Conservation (phyloP, 1,284 basidiomycete species). For the Microbotryum intermedium region DNA sequence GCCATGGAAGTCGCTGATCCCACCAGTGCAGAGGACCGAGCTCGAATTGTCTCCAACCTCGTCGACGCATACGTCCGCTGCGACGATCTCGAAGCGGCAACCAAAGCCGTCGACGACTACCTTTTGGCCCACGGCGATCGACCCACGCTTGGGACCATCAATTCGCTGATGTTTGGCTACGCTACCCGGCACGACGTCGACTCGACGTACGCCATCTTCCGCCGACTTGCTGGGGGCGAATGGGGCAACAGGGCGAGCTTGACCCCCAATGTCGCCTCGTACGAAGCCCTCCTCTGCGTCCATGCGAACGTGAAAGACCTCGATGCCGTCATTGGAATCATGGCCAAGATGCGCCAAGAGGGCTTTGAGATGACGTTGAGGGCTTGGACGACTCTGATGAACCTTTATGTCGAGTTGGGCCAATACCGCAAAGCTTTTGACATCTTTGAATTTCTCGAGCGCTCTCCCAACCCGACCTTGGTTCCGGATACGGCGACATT, state of each 20-base stretch:
- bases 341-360: constrained; percentile 44
- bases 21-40: constrained; percentile 3
- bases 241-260: constrained; percentile 41
- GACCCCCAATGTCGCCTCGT: constrained; percentile 51
- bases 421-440: constrained; percentile 67
- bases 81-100: constrained; percentile 19
- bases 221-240: constrained; percentile 48
- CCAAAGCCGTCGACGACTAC: constrained; percentile 1
- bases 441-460: constrained; percentile 59
- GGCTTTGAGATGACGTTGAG: constrained; percentile 56
- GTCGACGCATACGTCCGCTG: constrained; percentile 9
- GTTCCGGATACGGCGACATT: constrained; percentile 44
- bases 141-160: constrained; percentile 9
- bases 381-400: constrained; percentile 66
- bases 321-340: constrained; percentile 56
- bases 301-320: constrained; percentile 61
- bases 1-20: too few relatives aligned
- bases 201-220: constrained; percentile 53
- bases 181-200: constrained; percentile 48
- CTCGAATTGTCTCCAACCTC: constrained; percentile 11
- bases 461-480: constrained; percentile 35
- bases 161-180: constrained; percentile 51
- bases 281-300: constrained; percentile 60
- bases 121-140: constrained; percentile 1
- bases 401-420: constrained; percentile 72